Percentiles rank a stretch among this genome's conserved stretches.
phyloP scores from a whole-genome alignment of 768 basidiomycete species.

The Kwoniella sp. region DNA sequence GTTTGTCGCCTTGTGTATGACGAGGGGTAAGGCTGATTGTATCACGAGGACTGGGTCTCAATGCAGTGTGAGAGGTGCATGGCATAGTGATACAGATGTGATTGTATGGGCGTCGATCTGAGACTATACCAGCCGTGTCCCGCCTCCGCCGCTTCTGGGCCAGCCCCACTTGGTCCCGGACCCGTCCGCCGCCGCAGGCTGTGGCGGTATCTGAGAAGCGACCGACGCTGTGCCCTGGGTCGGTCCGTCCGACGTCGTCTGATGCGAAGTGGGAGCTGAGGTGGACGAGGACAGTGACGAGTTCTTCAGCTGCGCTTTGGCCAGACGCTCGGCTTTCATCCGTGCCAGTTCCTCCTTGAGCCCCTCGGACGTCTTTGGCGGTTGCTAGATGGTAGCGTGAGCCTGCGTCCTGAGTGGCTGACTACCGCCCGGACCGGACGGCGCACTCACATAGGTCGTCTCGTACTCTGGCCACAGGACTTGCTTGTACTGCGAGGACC shows the following conservation, averaged over 20 bases:
- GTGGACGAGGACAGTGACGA: background rate
- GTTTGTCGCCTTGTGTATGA: too few relatives aligned
- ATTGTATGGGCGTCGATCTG: too few relatives aligned
- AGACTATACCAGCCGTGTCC: too few relatives aligned
- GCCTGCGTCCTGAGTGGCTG: background rate
- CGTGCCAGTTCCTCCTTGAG: constrained; percentile 30
- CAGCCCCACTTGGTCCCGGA: background rate
- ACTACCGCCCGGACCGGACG: background rate
- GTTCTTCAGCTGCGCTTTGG: constrained; percentile 2
- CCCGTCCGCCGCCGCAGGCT: background rate
- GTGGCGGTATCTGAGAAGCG: background rate
- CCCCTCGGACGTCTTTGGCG: constrained; percentile 25
- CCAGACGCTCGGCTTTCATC: constrained; percentile 23
- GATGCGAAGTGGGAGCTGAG: background rate
- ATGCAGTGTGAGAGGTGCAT: too few relatives aligned
- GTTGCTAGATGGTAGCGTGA: constrained; percentile 16
- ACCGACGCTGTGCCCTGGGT: background rate
- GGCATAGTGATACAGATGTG: too few relatives aligned
- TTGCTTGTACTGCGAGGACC: constrained; percentile 31
- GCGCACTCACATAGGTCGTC: constrained; percentile 25
- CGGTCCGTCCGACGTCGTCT: background rate
- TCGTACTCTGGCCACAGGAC: constrained; percentile 36
- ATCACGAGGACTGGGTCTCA: too few relatives aligned
- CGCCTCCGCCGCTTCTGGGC: too few relatives aligned
- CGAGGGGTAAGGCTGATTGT: too few relatives aligned